Conservation (phyloP, 805 yeast genomes). For the Saccharomycopsis amapae region DNA sequence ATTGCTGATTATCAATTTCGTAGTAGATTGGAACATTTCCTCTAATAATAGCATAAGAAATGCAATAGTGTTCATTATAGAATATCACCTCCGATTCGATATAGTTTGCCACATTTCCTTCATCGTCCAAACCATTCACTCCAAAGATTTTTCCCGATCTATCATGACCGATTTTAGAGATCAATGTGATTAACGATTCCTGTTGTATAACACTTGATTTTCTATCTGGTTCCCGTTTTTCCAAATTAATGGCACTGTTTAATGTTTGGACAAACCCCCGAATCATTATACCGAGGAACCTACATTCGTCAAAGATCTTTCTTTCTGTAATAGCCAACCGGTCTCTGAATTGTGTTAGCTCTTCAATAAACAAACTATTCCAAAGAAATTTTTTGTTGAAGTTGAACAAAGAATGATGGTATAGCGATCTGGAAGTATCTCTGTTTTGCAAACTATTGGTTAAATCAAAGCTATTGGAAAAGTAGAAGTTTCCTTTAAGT, state of each 20-base stretch:
- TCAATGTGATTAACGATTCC: constrained; percentile 51
- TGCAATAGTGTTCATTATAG: constrained; percentile 41
- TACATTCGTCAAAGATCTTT: constrained; percentile 52
- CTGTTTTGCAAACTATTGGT: constrained; percentile 74
- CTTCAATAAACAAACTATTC: constrained; percentile 81
- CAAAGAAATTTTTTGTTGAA: constrained; percentile 80
- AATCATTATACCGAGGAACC: constrained; percentile 73
- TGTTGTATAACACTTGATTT: constrained; percentile 17
- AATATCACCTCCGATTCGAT: constrained; percentile 84
- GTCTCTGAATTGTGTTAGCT: constrained; percentile 62
- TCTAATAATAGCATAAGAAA: constrained; percentile 75
- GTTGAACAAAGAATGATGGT: constrained; percentile 31
- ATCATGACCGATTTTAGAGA: constrained; percentile 86
- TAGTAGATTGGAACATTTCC: constrained; percentile 93
- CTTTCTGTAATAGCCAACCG: constrained; percentile 57
- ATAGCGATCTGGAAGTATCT: constrained; percentile 34
- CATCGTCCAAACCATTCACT: constrained; percentile 84
- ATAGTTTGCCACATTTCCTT: constrained; percentile 86
- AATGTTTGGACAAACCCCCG: constrained; percentile 86
- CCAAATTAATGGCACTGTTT: constrained; percentile 25
- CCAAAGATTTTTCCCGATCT: constrained; percentile 83
- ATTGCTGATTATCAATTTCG: constrained; percentile 68
- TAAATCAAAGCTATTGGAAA: constrained; percentile 82
- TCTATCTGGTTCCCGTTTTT: constrained; percentile 20
- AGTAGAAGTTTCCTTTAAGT: constrained; percentile 80